phyloP scores from a whole-genome alignment of 352 stramenopile species.

The Aphanomyces cochlioides region DNA sequence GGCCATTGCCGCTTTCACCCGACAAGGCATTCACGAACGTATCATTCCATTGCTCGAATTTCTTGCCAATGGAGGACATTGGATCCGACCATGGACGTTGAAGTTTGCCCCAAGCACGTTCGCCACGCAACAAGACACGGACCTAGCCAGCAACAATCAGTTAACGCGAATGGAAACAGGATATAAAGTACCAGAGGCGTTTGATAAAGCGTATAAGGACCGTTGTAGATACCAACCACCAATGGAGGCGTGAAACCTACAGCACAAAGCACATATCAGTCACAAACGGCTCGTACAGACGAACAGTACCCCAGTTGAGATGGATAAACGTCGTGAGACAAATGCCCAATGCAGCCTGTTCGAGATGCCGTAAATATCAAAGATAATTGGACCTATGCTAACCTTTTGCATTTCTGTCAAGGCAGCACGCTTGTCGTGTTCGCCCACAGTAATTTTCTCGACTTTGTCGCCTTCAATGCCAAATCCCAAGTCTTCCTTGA shows the following conservation, averaged over 20 bases:
- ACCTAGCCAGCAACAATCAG: conserved; percentile 2
- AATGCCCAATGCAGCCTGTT: conserved; percentile 58
- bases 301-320: conserved; percentile 50
- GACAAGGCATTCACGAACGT: conserved; percentile 66
- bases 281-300: background rate
- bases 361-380: background rate
- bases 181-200: conserved; percentile 42
- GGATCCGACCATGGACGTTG: conserved; percentile 68
- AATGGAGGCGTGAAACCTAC: conserved; percentile 68
- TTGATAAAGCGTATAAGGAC: conserved; percentile 72
- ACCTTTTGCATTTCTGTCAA: conserved; percentile 72
- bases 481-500: conserved; percentile 79
- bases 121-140: conserved; percentile 50
- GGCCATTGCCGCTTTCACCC: conserved; percentile 66
- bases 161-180: background rate
- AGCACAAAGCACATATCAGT: background rate
- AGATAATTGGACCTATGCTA: conserved; percentile 29
- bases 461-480: conserved; percentile 64
- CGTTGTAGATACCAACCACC: conserved; percentile 73
- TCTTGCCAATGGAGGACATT: conserved; percentile 49
- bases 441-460: conserved; percentile 78
- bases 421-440: conserved; percentile 71
- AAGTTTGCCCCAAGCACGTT: conserved; percentile 72
- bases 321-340: conserved; percentile 65
- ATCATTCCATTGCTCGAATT: conserved; percentile 75